These are phyloP conservation scores for Pseudevernia furfuracea DNA, from an alignment of 495 filamentous ascomycete genomes.

Conservation along the genomic window DNA sequence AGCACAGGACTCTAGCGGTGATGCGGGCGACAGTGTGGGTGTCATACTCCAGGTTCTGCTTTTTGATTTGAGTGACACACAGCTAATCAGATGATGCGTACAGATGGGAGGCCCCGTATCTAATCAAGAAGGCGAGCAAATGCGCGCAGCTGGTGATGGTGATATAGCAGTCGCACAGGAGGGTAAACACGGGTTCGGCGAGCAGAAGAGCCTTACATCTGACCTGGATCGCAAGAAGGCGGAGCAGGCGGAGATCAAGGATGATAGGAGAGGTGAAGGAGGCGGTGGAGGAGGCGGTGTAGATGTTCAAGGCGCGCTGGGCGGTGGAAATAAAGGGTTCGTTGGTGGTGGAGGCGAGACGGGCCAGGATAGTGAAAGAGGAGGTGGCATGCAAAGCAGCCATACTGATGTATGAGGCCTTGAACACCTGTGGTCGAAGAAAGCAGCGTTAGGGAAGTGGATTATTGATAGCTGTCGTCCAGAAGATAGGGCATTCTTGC, in stretches of 20 bases:
- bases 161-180: conserved; percentile 44
- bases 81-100: neutral
- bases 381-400: conserved; percentile 15
- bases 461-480: conserved; percentile 22
- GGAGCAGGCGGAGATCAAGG: conserved; percentile 40
- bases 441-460: neutral
- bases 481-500: conserved; percentile 41
- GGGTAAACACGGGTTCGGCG: conserved; percentile 33
- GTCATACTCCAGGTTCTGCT: conserved; percentile 20
- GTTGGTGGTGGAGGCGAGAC: neutral
- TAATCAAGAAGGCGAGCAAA: conserved; percentile 48
- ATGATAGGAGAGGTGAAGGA: conserved; percentile 22
- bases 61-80: neutral
- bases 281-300: conserved; percentile 17
- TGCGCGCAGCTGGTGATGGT: conserved; percentile 47
- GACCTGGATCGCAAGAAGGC: conserved; percentile 41
- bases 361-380: conserved; percentile 8
- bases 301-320: conserved; percentile 24
- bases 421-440: neutral
- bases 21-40: conserved; percentile 23
- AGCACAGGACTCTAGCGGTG: conserved; percentile 18
- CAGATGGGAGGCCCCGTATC: conserved; percentile 29
- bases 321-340: conserved; percentile 18
- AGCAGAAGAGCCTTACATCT: conserved; percentile 33
- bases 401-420: conserved; percentile 6